A percentile compares a stretch with the other conserved stretches of the same genome.
phyloP scores from a whole-genome alignment of 192 early-diverging fungal genomes.

The Rhizophagus sp. region DNA sequence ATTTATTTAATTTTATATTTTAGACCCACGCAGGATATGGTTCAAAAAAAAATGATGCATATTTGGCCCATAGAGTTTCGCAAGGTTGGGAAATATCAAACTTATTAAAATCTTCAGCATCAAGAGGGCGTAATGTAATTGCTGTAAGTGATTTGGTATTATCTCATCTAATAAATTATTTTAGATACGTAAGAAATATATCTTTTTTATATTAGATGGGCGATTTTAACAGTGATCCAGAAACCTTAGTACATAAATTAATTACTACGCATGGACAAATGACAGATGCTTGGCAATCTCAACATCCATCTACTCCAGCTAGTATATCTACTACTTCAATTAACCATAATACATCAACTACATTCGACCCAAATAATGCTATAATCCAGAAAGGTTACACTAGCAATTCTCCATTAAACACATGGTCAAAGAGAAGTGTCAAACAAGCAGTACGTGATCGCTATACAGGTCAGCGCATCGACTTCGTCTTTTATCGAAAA shows the following conservation, averaged over 20 bases:
- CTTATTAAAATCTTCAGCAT: conserved; percentile 41
- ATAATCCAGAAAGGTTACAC: conserved; percentile 53
- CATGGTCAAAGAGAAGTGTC: conserved; percentile 48
- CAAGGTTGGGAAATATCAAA: conserved; percentile 56
- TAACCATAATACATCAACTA: not conserved
- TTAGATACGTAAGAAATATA: not conserved
- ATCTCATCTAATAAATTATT: not conserved
- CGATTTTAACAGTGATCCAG: conserved; percentile 54
- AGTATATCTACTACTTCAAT: conserved; percentile 24
- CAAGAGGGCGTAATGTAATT: conserved; percentile 55
- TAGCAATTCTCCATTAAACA: conserved; percentile 54
- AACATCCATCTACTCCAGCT: conserved; percentile 38
- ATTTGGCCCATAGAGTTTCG: conserved; percentile 49
- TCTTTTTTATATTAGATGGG: conserved; percentile 42
- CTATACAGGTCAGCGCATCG: conserved; percentile 47
- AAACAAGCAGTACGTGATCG: conserved; percentile 38
- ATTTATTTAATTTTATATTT: not conserved
- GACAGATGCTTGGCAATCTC: conserved; percentile 51
- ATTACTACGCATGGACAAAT: conserved; percentile 49
- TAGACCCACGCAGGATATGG: conserved; percentile 61
- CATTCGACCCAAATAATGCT: conserved; percentile 37
- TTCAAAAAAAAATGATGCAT: conserved; percentile 42
- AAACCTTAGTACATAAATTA: conserved; percentile 44
- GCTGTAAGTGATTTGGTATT: conserved; percentile 41
- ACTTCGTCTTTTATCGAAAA: conserved; percentile 53